Evolutionary conservation across 495 filamentous ascomycete species (phyloP).

Genomic region (Penicillium salamii): DNA sequence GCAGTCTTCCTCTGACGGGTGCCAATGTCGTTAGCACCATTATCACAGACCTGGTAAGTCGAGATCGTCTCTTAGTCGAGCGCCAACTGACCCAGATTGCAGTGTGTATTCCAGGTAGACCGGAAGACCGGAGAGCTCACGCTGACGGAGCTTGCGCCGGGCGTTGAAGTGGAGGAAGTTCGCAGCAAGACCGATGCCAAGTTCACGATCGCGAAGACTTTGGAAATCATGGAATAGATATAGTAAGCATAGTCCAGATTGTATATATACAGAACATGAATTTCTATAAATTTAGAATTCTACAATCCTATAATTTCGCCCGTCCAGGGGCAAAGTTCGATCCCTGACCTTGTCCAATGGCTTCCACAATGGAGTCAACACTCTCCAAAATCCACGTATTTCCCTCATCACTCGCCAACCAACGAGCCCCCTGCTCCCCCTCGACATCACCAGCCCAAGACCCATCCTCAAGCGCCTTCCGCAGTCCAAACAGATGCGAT

Average conservation of each 20-base stretch:
- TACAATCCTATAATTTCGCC: slow-evolving; percentile 44
- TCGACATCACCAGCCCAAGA: slow-evolving; percentile 52
- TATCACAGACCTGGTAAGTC: slow-evolving; percentile 81
- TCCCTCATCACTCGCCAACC: slow-evolving; percentile 71
- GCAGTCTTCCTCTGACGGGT: slow-evolving; percentile 82
- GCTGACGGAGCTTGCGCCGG: slow-evolving; percentile 79
- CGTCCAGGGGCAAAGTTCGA: slow-evolving; percentile 59
- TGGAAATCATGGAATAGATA: slow-evolving; percentile 71
- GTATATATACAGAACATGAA: too few relatives aligned
- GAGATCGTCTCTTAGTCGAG: too few relatives aligned
- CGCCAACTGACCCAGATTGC: neutral
- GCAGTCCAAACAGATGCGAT: slow-evolving; percentile 69
- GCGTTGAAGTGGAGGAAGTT: slow-evolving; percentile 82
- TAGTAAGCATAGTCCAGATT: neutral
- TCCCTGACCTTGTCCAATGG: slow-evolving; percentile 55
- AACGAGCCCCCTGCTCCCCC: slow-evolving; percentile 52
- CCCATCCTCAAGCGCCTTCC: slow-evolving; percentile 70
- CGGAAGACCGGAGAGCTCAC: slow-evolving; percentile 68
- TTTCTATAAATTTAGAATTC: too few relatives aligned
- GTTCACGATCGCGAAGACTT: slow-evolving; percentile 66
- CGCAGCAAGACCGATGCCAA: slow-evolving; percentile 79
- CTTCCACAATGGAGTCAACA: slow-evolving; percentile 65
- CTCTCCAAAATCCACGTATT: slow-evolving; percentile 67
- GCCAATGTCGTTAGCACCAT: slow-evolving; percentile 82
- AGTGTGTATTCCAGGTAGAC: slow-evolving; percentile 85